Conservation (phyloP, 2,329 filamentous ascomycete species). For the Podosphaera leucotricha region DNA sequence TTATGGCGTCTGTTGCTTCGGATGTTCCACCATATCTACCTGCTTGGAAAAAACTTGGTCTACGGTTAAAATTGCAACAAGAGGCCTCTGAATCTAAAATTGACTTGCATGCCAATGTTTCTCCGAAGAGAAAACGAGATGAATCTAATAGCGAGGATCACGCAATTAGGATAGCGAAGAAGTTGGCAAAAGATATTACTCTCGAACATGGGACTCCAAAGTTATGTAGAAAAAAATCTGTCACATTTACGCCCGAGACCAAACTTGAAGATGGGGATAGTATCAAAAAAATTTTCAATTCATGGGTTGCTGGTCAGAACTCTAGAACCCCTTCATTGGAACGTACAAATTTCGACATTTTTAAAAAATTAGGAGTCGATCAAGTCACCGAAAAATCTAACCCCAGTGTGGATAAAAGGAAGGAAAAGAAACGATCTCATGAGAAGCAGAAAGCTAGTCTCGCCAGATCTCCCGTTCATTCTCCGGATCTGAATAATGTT, state of each 20-base stretch:
- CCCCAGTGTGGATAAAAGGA: constrained; percentile 13
- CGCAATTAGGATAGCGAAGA: constrained; percentile 12
- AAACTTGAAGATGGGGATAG: constrained; percentile 33
- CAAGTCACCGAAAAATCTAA: constrained; percentile 13
- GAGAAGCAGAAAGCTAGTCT: constrained; percentile 3
- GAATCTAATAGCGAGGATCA: constrained; percentile 5
- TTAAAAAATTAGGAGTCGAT: constrained; percentile 11
- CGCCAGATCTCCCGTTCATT: constrained; percentile 2
- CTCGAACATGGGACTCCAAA: constrained; percentile 11
- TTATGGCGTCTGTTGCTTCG: not conserved
- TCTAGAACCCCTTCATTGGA: constrained; percentile 11
- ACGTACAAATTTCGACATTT: constrained; percentile 6
- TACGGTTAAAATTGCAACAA: constrained; percentile 26
- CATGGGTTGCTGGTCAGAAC: constrained; percentile 22
- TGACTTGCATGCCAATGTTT: constrained; percentile 6
- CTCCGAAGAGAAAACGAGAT: constrained; percentile 11
- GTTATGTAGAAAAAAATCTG: constrained; percentile 26
- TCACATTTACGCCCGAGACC: constrained; percentile 40
- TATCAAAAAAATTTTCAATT: constrained; percentile 25
- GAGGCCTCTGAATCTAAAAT: constrained; percentile 8
- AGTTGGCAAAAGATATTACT: constrained; percentile 4
- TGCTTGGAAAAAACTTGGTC: constrained; percentile 1
- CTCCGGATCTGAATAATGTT: constrained; percentile 5
- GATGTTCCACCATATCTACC: constrained; percentile 1
- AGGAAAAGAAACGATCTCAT: constrained; percentile 5